Evolutionary conservation across 225 moss, liverwort and hornwort genomes (phyloP).

Genomic region (Thuidium tamariscinum): DNA sequence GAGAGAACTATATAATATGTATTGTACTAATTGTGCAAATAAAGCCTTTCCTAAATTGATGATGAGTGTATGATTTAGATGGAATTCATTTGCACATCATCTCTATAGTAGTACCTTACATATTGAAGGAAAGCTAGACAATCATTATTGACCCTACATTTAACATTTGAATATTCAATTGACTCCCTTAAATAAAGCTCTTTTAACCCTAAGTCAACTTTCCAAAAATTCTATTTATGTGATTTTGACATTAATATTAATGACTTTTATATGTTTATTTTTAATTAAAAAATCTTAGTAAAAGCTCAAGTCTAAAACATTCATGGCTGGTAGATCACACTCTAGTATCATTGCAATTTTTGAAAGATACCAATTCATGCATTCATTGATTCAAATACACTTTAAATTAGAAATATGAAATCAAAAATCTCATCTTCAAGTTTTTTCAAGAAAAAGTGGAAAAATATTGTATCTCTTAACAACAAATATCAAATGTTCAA

Average conservation of each 20-base stretch:
- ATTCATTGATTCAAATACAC: not conserved
- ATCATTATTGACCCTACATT: not conserved
- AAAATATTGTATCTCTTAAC: not conserved
- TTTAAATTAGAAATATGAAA: too few relatives aligned
- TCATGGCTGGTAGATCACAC: fast-evolving
- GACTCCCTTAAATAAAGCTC: fast-evolving
- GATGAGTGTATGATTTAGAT: not conserved
- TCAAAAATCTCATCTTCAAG: too few relatives aligned
- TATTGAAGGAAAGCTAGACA: not conserved
- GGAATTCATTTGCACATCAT: not conserved
- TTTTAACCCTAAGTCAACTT: fast-evolving
- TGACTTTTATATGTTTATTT: too few relatives aligned
- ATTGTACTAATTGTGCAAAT: not conserved
- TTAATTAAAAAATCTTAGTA: not conserved
- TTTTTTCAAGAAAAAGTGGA: too few relatives aligned
- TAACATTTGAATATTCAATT: fast-evolving
- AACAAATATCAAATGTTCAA: not conserved
- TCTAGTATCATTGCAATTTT: too few relatives aligned
- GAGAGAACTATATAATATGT: not conserved
- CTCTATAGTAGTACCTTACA: not conserved
- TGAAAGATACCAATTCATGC: not conserved
- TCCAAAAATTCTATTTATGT: too few relatives aligned
- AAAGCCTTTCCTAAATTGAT: not conserved
- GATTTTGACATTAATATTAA: too few relatives aligned
- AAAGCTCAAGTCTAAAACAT: fast-evolving